A percentile compares a stretch with the other conserved stretches of the same genome.
phyloP scores from a whole-genome alignment of 371 early-diverging fungal genomes.

The Mucor ambiguus region DNA sequence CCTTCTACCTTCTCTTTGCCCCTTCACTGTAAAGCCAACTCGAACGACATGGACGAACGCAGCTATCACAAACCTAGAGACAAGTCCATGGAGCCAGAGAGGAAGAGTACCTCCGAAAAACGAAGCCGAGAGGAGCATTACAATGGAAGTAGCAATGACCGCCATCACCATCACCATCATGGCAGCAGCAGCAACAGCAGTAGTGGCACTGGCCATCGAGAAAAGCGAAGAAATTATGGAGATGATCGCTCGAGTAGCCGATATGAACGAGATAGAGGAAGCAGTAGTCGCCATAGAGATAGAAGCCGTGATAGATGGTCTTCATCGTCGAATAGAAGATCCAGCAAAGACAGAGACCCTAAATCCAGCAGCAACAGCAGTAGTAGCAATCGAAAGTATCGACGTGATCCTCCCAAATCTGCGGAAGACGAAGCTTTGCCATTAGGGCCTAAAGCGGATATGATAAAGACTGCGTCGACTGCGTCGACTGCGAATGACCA shows the following conservation, averaged over 20 bases:
- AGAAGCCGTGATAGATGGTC: constrained; percentile 14
- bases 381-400: constrained; percentile 7
- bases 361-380: constrained; percentile 10
- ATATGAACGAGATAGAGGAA: constrained; percentile 11
- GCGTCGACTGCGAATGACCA: constrained; percentile 8
- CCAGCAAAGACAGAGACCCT: constrained; percentile 22
- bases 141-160: constrained; percentile 7
- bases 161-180: constrained; percentile 17
- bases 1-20: background rate
- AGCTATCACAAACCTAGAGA: constrained; percentile 24
- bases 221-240: constrained; percentile 28
- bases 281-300: constrained; percentile 17
- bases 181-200: background rate
- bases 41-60: constrained; percentile 24
- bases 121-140: constrained; percentile 32
- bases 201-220: constrained; percentile 21
- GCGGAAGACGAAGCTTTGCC: constrained; percentile 7
- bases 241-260: constrained; percentile 19
- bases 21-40: background rate
- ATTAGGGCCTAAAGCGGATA: constrained; percentile 21
- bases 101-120: constrained; percentile 26
- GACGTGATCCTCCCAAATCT: constrained; percentile 9
- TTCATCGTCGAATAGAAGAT: constrained; percentile 14
- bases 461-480: background rate
- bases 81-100: constrained; percentile 24